phyloP scores from a whole-genome alignment of 345 rosid species.

The Brassica incana region DNA sequence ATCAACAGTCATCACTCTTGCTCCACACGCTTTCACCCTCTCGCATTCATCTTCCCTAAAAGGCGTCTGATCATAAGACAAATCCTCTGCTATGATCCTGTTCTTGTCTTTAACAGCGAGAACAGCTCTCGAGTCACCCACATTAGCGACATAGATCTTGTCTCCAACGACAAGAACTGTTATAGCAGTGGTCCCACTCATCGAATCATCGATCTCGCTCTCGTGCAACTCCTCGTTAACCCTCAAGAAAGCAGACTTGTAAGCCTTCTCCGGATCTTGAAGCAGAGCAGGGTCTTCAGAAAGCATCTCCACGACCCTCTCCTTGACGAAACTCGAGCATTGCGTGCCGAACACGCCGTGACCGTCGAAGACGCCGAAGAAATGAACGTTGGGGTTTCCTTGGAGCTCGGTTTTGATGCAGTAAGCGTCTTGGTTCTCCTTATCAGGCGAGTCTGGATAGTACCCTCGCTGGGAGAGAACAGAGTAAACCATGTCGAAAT shows the following conservation, averaged over 20 bases:
- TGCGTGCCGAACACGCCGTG: constrained; percentile 79
- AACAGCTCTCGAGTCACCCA: constrained; percentile 97
- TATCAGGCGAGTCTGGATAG: constrained; percentile 79
- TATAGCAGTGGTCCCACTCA: constrained; percentile 96
- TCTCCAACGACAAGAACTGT: constrained; percentile 88
- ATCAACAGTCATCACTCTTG: constrained; percentile 87
- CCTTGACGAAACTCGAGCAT: constrained; percentile 78
- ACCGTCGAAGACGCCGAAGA: constrained; percentile 94
- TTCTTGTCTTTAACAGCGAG: constrained; percentile 69
- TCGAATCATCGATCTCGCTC: constrained; percentile 81
- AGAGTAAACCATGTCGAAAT: constrained; percentile 71
- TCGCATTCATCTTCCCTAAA: constrained; percentile 91
- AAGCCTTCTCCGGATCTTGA: constrained; percentile 77
- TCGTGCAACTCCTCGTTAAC: constrained; percentile 68
- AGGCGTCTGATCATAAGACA: constrained; percentile 94
- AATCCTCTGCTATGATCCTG: constrained; percentile 58
- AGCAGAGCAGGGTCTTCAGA: constrained; percentile 56
- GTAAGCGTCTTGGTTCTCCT: constrained; percentile 86
- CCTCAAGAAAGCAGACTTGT: constrained; percentile 58
- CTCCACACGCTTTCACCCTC: constrained; percentile 88
- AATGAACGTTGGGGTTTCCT: constrained; percentile 86
- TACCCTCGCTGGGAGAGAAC: constrained; percentile 75
- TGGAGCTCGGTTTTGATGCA: constrained; percentile 67
- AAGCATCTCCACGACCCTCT: constrained; percentile 66
- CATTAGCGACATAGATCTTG: constrained; percentile 84